Evolutionary conservation across 495 filamentous ascomycete genomes (phyloP).

Genomic region (Tricharina praecox): DNA sequence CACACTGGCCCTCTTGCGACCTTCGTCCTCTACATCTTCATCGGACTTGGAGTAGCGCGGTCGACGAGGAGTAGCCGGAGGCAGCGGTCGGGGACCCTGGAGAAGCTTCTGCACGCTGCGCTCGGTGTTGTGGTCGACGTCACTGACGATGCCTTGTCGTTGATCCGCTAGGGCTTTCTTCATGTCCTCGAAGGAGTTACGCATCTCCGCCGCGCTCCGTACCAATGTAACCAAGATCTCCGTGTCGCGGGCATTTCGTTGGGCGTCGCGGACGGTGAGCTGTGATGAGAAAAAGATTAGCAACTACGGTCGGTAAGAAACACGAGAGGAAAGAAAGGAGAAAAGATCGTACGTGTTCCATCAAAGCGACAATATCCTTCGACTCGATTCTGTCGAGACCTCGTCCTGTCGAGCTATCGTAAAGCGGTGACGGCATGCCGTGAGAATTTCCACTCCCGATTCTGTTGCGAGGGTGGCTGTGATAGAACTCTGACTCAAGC

Average conservation of each 20-base stretch:
- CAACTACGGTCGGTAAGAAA: constrained; percentile 10
- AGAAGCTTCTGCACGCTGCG: constrained; percentile 63
- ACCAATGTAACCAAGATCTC: constrained; percentile 93
- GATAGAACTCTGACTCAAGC: constrained; percentile 31
- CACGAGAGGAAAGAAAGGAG: background rate
- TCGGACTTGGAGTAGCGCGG: constrained; percentile 40
- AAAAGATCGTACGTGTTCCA: constrained; percentile 65
- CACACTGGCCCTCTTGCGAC: constrained; percentile 64
- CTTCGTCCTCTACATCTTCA: constrained; percentile 46
- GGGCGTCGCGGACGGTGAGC: constrained; percentile 91
- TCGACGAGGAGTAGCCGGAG: constrained; percentile 41
- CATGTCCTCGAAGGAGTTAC: constrained; percentile 91
- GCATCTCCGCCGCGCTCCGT: constrained; percentile 88
- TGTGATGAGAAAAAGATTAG: constrained; percentile 32
- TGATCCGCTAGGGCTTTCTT: constrained; percentile 79
- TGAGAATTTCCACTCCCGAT: constrained; percentile 67
- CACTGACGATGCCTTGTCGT: constrained; percentile 64
- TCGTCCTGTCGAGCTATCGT: constrained; percentile 74
- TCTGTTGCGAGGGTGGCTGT: constrained; percentile 11
- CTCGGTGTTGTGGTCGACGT: constrained; percentile 73
- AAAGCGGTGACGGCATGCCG: constrained; percentile 71
- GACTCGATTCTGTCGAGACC: constrained; percentile 89
- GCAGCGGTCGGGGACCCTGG: constrained; percentile 74
- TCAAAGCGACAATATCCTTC: constrained; percentile 90
- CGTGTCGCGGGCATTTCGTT: constrained; percentile 89